These are phyloP conservation scores for Allodekkera sacchari DNA, from an alignment of 805 yeast species.

Conservation along the genomic window DNA sequence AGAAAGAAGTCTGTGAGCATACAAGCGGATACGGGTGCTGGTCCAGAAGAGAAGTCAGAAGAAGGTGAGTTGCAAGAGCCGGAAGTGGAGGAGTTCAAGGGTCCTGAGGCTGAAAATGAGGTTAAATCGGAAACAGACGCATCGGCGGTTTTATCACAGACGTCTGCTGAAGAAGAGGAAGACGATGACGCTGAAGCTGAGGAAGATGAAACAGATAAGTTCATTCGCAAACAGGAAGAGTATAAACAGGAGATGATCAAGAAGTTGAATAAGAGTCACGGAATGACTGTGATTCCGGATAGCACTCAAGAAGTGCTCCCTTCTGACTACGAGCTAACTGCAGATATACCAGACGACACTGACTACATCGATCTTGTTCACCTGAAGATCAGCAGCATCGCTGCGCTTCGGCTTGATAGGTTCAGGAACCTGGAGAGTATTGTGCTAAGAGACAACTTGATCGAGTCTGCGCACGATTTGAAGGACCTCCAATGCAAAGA, in stretches of 20 bases:
- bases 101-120: neutral
- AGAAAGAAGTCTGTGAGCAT: no score
- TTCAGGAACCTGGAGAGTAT: constrained; percentile 51
- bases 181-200: constrained; percentile 7
- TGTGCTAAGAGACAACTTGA: constrained; percentile 76
- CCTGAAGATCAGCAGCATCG: constrained; percentile 55
- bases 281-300: constrained; percentile 29
- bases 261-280: constrained; percentile 17
- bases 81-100: constrained; percentile 1
- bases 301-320: constrained; percentile 45
- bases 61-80: no score
- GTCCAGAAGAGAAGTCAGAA: no score
- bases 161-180: constrained; percentile 5
- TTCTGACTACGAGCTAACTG: constrained; percentile 61
- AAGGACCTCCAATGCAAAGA: constrained; percentile 40
- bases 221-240: neutral
- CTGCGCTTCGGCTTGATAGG: constrained; percentile 48
- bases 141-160: neutral
- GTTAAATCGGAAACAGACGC: constrained; percentile 3
- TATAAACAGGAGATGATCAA: constrained; percentile 2
- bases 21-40: no score
- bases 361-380: constrained; percentile 61
- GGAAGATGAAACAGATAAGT: constrained; percentile 6
- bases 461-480: constrained; percentile 64
- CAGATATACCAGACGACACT: constrained; percentile 46